Evolutionary conservation across 352 stramenopile species (phyloP), one percentile per base, ranked within the genome.

Genomic region (Phytophthora pini): DNA sequence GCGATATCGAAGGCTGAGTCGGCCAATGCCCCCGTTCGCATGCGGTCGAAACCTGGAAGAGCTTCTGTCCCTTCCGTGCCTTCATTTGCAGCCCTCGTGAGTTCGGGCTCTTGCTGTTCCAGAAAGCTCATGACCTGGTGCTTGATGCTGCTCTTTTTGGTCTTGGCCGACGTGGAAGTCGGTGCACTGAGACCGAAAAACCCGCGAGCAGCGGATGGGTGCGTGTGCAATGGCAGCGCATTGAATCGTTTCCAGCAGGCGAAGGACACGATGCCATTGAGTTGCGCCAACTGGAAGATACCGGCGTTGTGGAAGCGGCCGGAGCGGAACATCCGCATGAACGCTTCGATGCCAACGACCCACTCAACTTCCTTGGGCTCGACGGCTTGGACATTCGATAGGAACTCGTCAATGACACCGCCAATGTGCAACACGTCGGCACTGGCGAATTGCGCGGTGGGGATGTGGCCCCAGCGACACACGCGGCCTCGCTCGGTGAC

Each of bases 191-290:
- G 55, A 22, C 66, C 66, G 59, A 94, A 90, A 55, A 91, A 81
- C 1, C 60, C 74, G n/a, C 88, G 88, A 46, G 88, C 88, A 7
- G 83, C 75, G n/a, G 84, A 82, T 27, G 88, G 88, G 40, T 95
- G 88, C 22, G 82, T 89, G 64, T 93, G 85, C 46, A 79, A 38
- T 32, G 85, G 88, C 24, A 74, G 31, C 40, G 52, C 70, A 13
- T 60, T 31, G 48, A 95, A 94, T 27, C 73, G 79, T 55, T 80
- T 81, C 79, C 84, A 92, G 61, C 79, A 89, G 10, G 77, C 65
- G 68, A 89, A 95, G 40, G 84, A 93, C 40, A 94, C 86, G 50
- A 94, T 89, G 40, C 84, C 88, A 44, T 95, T 95, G 52, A 95
- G 83, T 63, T 95, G 88, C 27, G 86, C 88, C 31, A 95, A 68